Evolutionary conservation across 1,284 basidiomycete genomes (phyloP).

Genomic region (Tylopilus orsonianus): DNA sequence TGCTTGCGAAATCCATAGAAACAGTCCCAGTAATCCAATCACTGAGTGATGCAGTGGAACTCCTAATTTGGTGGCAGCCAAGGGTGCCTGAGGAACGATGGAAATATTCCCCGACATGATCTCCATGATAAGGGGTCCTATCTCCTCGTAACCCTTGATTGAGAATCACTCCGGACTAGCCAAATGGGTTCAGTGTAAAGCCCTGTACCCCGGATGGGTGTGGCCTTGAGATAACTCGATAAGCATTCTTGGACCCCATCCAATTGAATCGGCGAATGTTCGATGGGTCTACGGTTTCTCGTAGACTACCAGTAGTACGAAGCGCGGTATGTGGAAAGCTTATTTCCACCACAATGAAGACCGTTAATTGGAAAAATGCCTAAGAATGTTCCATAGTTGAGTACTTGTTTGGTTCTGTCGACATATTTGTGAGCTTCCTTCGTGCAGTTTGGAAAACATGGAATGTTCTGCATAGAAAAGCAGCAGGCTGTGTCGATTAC

Average conservation of each 20-base stretch:
- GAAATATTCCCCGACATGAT: conserved; percentile 7
- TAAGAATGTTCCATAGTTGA: conserved; percentile 10
- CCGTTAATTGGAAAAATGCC: not conserved
- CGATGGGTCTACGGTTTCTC: conserved; percentile 1
- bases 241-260: not conserved
- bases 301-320: conserved; percentile 2
- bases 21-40: conserved; percentile 1
- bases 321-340: not conserved
- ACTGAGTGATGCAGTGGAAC: conserved; percentile 3
- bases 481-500: conserved; percentile 23
- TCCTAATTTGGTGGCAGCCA: conserved; percentile 6
- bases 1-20: not conserved
- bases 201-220: conserved; percentile 12
- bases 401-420: conserved; percentile 26
- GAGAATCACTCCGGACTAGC: not conserved
- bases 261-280: conserved; percentile 9
- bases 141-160: conserved; percentile 12
- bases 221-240: not conserved
- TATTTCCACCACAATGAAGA: conserved; percentile 20
- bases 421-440: conserved; percentile 19
- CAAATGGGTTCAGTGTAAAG: not conserved
- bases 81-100: not conserved
- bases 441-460: conserved; percentile 7
- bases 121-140: conserved; percentile 7
- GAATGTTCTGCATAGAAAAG: conserved; percentile 31